Percentiles rank a stretch among this genome's conserved stretches.
These are phyloP conservation scores for Alternaria sp. DNA, from an alignment of 2,329 filamentous ascomycete species.

Conservation along the genomic window DNA sequence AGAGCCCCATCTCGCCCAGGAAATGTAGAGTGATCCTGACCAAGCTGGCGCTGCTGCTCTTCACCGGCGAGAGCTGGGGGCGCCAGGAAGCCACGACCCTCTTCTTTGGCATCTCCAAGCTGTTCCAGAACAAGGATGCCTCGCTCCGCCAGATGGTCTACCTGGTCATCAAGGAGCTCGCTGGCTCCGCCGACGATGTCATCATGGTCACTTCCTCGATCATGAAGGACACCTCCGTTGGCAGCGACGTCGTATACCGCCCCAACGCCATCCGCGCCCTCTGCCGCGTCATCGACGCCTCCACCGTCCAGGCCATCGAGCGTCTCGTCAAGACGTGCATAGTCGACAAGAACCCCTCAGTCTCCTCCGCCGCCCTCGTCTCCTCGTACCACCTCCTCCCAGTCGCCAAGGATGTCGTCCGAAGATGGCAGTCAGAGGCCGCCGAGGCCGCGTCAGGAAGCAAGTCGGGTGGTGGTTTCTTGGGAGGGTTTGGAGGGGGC, in stretches of 20 bases:
- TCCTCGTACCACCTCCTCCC: constrained; percentile 98
- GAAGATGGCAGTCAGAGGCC: constrained; percentile 98
- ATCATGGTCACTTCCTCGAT: constrained; percentile 99
- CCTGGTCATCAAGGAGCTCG: constrained; percentile 96
- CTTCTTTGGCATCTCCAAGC: constrained; percentile 97
- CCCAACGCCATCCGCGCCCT: constrained; percentile 95
- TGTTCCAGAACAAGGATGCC: constrained; percentile 99
- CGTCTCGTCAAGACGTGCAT: constrained; percentile 99
- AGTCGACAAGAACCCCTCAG: constrained; percentile 97
- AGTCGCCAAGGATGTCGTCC: constrained; percentile 92
- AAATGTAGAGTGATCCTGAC: constrained; percentile 92
- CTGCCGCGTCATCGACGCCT: constrained; percentile 93
- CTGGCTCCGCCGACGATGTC: constrained; percentile 93
- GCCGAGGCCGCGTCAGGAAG: constrained; percentile 91
- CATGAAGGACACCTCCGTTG: constrained; percentile 98
- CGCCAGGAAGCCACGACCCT: constrained; percentile 96
- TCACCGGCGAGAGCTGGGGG: constrained; percentile 96
- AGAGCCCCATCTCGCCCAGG: constrained; percentile 93
- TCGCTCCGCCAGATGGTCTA: constrained; percentile 99
- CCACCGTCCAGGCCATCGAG: constrained; percentile 96
- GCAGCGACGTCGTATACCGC: constrained; percentile 81
- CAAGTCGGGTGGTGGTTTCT: constrained; percentile 90
- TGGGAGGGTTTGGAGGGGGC: constrained; percentile 86
- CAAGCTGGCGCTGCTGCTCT: constrained; percentile 94
- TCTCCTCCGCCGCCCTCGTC: constrained; percentile 92